Conservation (phyloP, 1,139 yeast species). For the Kazachstania sp. region DNA sequence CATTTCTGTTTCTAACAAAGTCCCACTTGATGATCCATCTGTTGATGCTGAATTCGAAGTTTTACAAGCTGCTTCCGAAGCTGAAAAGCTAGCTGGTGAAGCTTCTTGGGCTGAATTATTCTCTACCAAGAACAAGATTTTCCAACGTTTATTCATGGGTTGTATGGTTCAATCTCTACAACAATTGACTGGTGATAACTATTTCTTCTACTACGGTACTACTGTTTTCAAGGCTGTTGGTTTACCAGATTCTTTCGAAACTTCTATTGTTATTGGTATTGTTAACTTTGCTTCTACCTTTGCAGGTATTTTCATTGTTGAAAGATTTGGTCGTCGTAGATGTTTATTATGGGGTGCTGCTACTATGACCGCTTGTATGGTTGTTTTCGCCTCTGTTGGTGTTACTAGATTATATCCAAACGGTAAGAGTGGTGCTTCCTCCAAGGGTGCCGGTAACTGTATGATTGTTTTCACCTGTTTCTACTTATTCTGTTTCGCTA, state of each 20-base stretch:
- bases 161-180: constrained; percentile 57
- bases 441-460: constrained; percentile 55
- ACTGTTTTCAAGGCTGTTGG: constrained; percentile 69
- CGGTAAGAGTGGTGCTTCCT: constrained; percentile 40
- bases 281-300: constrained; percentile 71
- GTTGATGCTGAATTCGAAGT: constrained; percentile 50
- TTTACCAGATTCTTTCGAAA: constrained; percentile 57
- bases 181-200: constrained; percentile 72
- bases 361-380: constrained; percentile 54
- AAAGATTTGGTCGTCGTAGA: constrained; percentile 58
- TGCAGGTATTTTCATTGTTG: constrained; percentile 55
- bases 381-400: constrained; percentile 60
- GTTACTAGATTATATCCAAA: constrained; percentile 50
- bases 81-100: constrained; percentile 33
- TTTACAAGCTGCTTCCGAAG: constrained; percentile 53
- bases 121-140: constrained; percentile 32
- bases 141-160: constrained; percentile 58
- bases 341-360: constrained; percentile 54
- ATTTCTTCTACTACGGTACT: constrained; percentile 73
- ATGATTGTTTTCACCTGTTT: constrained; percentile 73
- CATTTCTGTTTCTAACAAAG: constrained; percentile 39
- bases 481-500: constrained; percentile 62
- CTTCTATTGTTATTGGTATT: constrained; percentile 65
- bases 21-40: constrained; percentile 37
- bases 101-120: constrained; percentile 35